Conservation (phyloP, 306 rosid genomes). For the Vicia sativa region DNA sequence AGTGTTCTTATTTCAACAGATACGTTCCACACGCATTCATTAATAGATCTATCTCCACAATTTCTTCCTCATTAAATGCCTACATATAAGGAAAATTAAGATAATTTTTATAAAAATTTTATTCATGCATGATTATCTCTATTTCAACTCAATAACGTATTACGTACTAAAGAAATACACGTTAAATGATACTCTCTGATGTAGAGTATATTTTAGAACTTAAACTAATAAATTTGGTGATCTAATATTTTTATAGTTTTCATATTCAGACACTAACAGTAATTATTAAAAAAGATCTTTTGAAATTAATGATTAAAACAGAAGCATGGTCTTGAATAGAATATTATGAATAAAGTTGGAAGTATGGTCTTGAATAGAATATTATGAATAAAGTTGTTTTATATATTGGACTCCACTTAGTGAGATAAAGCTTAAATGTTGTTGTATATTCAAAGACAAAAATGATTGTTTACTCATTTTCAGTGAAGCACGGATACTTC, state of each 20-base stretch:
- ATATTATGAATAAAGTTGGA: no score
- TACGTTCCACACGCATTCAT: neutral
- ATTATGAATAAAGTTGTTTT: no score
- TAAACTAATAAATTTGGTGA: no score
- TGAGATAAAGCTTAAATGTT: no score
- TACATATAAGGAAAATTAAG: neutral
- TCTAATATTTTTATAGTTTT: no score
- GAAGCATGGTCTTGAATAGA: no score
- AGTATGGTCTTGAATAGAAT: no score
- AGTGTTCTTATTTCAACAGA: neutral
- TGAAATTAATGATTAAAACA: no score
- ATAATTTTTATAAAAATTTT: neutral
- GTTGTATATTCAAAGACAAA: neutral
- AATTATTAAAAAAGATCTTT: no score
- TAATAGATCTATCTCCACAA: neutral
- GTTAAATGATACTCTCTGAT: neutral
- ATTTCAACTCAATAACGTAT: neutral
- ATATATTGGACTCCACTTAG: no score
- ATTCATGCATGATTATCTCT: neutral
- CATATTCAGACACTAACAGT: no score
- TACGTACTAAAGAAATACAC: neutral
- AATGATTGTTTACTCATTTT: neutral
- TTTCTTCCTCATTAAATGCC: conserved; percentile 11
- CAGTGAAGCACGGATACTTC: no score
- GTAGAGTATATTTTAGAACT: neutral